Conservation (phyloP, 176 grass and related monocot genomes). For the Bolboschoenus planiculmis region DNA sequence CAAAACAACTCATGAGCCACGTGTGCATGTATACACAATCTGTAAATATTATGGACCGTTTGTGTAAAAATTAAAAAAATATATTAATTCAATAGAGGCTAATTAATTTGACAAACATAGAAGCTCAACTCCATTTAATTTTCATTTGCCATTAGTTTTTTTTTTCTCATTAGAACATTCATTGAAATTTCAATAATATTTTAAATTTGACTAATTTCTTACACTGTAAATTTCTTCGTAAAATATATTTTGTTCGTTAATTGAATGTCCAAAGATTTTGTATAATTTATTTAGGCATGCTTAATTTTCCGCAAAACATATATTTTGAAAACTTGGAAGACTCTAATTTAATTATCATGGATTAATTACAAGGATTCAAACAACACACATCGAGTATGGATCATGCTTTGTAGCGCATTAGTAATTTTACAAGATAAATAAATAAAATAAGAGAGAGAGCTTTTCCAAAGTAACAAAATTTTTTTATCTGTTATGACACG, state of each 20-base stretch:
- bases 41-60: neutral
- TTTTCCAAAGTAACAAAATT: neutral
- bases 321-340: neutral
- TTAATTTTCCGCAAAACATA: neutral
- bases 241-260: neutral
- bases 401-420: neutral
- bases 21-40: neutral
- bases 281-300: neutral
- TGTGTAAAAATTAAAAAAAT: neutral
- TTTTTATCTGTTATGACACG: neutral
- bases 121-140: neutral
- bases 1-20: neutral
- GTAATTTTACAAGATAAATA: neutral
- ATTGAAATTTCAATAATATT: neutral
- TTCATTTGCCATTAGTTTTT: too few relatives aligned
- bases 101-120: too few relatives aligned
- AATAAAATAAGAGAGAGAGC: too few relatives aligned
- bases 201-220: neutral
- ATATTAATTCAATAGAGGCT: too few relatives aligned
- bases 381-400: neutral
- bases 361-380: neutral
- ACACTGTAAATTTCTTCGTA: too few relatives aligned
- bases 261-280: neutral
- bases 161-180: too few relatives aligned
- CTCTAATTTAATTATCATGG: neutral